Evolutionary conservation across 2,329 filamentous ascomycete genomes (phyloP), one percentile per base, ranked within the genome.

Genomic region (Incumbomyces lentus): DNA sequence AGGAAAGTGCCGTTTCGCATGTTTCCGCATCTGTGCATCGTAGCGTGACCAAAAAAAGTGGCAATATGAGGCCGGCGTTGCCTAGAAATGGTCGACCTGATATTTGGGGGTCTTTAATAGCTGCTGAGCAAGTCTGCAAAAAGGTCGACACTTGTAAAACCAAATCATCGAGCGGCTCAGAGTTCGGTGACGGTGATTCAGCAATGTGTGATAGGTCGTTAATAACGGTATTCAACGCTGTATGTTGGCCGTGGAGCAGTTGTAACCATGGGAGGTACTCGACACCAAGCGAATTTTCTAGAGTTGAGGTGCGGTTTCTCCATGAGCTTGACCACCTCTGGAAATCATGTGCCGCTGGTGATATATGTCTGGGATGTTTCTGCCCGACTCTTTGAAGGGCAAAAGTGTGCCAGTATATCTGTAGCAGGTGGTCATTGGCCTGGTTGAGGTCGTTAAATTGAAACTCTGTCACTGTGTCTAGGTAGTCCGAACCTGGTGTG

Each of bases 191-290:
- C 7, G 29, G 16, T 6, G 7, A 8, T 13, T 42, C 40, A 17
- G n/a, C 17, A 12, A 26, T 6, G 12, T 30, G 32, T 18, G 40
- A 33, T 14, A 31, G 31, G 6, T 12, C 14, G 17, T 42, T 19
- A 12, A 42, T 42, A 2, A 42, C 29, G 6, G 40, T 33, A 8
- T 13, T 33, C 30, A 42, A 18, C 30, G 40, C 40, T n/a, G 12
- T 7, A 33, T 42, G 40, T 17, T 42, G 40, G 3, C 22, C 40
- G 17, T 42, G 40, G 26, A 42, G 19, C n/a, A 42, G 29, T 6
- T 42, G 40, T 42, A 42, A 26, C 40, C 40, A 42, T 10, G 40
- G 40, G 10, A 30, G 40, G 17, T 32, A 8, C 8, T 42, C 22
- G 26, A 16, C 17, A 12, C n/a, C 40, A 3, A 42, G 40, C 12